Base-by-base conservation (phyloP, 129 eudicot genomes). In the Arctium minus region DNA sequence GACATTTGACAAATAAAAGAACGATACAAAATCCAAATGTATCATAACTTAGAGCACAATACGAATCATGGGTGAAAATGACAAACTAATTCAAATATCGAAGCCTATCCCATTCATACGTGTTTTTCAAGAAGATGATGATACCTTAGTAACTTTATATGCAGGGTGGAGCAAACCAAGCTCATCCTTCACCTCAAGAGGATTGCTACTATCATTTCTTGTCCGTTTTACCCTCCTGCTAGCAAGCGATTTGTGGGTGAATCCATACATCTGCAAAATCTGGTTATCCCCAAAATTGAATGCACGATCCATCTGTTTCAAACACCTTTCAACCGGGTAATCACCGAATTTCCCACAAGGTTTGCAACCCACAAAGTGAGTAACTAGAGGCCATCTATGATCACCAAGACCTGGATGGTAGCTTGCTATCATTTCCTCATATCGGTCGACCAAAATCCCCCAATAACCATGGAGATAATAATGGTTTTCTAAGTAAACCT, bases 341-440 rank as follows among this genome's bases (percentile, higher is more conserved):
- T 94, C 98, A 72, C 97, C 96, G 22, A 92, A 90, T 79, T 94
- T 94, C 37, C 85, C 96, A 87, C 98, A 94, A 12, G 98, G 98
- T 79, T 94, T 94, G 75, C 98, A 94, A 30, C 98, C 98, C 79
- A 94, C 98, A 86, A 94, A 94, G 77, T 94, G 98, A 88, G 98
- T 94, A 40, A 94, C 98, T 30, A 94, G 89, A 2, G 97, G 98
- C 98, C 98, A 94, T 31, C 98, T 72, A 56, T 94, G 96, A 88
- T 94, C 98, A 75, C 98, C 98, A 64, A 85, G 76, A 31, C 98
- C 98, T 3, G 98, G 98, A 69, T 91, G 94, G 76, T 86, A 89
- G 53, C 76, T 92, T 68, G 91, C 93, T 1, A 94, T 91, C 92
- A 89, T 88, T 70, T 94, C 96, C 85, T 94, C 98, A 4, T 94